These are phyloP conservation scores for Pseudopithomyces maydicus DNA, from an alignment of 2,329 filamentous ascomycete species.

Conservation along the genomic window DNA sequence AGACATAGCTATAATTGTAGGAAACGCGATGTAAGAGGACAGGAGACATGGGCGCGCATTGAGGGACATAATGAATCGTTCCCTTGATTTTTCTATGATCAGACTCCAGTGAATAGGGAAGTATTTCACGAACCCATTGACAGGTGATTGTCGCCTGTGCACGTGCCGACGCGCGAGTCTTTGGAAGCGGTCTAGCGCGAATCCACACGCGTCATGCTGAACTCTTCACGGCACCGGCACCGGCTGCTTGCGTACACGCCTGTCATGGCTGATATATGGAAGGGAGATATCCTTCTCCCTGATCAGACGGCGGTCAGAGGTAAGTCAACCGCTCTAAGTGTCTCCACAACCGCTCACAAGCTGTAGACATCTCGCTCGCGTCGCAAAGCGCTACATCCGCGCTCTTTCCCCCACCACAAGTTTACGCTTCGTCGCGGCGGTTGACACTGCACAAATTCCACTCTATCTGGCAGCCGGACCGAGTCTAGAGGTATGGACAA, in stretches of 20 bases:
- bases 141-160: not conserved
- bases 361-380: slow-evolving; percentile 35
- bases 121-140: too few relatives aligned
- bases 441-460: slow-evolving; percentile 47
- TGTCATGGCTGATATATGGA: slow-evolving; percentile 41
- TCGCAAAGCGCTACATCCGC: slow-evolving; percentile 24
- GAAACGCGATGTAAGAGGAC: too few relatives aligned
- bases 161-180: not conserved
- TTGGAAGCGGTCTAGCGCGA: not conserved
- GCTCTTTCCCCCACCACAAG: slow-evolving; percentile 19
- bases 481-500: slow-evolving; percentile 46
- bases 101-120: too few relatives aligned
- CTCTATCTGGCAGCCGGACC: slow-evolving; percentile 47
- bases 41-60: too few relatives aligned
- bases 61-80: too few relatives aligned
- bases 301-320: slow-evolving; percentile 30
- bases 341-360: not conserved
- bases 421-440: slow-evolving; percentile 46
- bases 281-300: slow-evolving; percentile 38
- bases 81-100: too few relatives aligned
- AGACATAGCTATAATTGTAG: too few relatives aligned
- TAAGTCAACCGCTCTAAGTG: slow-evolving; percentile 5
- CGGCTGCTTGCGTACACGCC: not conserved
- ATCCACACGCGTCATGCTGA: not conserved
- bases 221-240: not conserved